Evolutionary conservation across 495 filamentous ascomycete genomes (phyloP).

Genomic region (Penicillium paradoxum): DNA sequence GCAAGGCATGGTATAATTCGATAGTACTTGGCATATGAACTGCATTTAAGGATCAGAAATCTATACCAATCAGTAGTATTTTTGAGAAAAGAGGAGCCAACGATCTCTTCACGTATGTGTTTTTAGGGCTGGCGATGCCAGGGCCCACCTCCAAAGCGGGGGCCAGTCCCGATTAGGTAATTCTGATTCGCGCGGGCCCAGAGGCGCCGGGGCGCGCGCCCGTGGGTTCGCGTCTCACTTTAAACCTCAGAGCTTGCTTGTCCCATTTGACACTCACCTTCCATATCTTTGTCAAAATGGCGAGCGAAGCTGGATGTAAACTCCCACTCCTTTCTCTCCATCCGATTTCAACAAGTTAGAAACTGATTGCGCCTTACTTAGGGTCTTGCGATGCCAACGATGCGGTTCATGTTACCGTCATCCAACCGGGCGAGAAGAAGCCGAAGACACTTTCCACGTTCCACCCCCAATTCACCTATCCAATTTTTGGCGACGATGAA

Average conservation of each 20-base stretch:
- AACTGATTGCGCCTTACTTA: conserved; percentile 27
- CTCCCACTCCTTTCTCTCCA: neutral
- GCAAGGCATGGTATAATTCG: too few relatives aligned
- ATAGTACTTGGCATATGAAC: too few relatives aligned
- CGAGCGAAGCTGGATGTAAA: conserved; percentile 49
- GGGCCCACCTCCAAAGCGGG: neutral
- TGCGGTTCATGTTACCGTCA: conserved; percentile 64
- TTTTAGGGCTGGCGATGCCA: neutral
- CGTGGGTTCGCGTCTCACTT: conserved; percentile 7
- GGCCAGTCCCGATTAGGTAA: conserved; percentile 21
- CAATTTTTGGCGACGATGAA: conserved; percentile 89
- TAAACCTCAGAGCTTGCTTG: neutral
- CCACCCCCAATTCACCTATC: conserved; percentile 81
- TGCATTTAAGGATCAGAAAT: too few relatives aligned
- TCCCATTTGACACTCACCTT: neutral
- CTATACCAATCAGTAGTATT: too few relatives aligned
- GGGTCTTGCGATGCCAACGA: conserved; percentile 75
- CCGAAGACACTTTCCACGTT: conserved; percentile 61
- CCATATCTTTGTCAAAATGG: conserved; percentile 28
- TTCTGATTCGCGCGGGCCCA: conserved; percentile 11
- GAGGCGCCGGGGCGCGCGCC: neutral
- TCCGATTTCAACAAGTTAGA: neutral
- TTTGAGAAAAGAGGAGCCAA: too few relatives aligned
- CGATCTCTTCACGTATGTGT: too few relatives aligned
- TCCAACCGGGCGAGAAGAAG: conserved; percentile 51